A percentile compares a stretch with the other conserved stretches of the same genome.
Conservation (phyloP, 495 filamentous ascomycete species). For the Pyrenula aspistea region DNA sequence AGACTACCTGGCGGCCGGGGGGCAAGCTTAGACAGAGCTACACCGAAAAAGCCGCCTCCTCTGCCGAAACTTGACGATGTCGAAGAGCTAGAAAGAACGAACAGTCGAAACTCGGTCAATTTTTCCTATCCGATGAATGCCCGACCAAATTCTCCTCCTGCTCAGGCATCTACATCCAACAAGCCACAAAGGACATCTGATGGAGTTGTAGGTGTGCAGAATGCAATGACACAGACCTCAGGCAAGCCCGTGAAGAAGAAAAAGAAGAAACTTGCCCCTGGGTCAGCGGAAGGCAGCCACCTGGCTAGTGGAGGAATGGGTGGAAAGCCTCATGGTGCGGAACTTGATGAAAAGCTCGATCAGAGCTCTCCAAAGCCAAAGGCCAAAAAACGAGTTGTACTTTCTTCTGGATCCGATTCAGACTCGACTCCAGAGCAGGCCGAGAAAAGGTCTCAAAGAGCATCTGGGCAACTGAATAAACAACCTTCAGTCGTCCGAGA, state of each 20-base stretch:
- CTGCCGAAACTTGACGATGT: conserved; percentile 1
- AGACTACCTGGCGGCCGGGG: conserved; percentile 24
- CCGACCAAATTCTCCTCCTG: conserved; percentile 26
- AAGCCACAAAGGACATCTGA: conserved; percentile 3
- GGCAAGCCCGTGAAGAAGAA: conserved; percentile 43
- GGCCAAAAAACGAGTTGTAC: background rate
- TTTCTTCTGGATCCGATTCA: background rate
- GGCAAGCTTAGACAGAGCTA: conserved; percentile 32
- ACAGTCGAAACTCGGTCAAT: conserved; percentile 62
- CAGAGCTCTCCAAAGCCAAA: background rate
- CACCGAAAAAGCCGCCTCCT: conserved; percentile 1
- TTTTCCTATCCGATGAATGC: conserved; percentile 71
- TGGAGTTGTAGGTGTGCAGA: conserved; percentile 20
- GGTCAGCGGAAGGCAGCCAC: conserved; percentile 29
- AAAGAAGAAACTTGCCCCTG: conserved; percentile 22
- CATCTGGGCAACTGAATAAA: conserved; percentile 20
- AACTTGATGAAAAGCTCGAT: conserved; percentile 6
- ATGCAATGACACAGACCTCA: conserved; percentile 29
- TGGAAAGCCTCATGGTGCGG: conserved; percentile 23
- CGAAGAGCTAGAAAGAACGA: conserved; percentile 38
- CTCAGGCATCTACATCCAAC: background rate
- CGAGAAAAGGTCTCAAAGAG: background rate
- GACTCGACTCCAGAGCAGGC: conserved; percentile 1
- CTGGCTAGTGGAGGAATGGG: conserved; percentile 23
- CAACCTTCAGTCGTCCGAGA: conserved; percentile 53